Base-by-base conservation (phyloP, 163 green algal genomes). In the Volvox carteri region DNA sequence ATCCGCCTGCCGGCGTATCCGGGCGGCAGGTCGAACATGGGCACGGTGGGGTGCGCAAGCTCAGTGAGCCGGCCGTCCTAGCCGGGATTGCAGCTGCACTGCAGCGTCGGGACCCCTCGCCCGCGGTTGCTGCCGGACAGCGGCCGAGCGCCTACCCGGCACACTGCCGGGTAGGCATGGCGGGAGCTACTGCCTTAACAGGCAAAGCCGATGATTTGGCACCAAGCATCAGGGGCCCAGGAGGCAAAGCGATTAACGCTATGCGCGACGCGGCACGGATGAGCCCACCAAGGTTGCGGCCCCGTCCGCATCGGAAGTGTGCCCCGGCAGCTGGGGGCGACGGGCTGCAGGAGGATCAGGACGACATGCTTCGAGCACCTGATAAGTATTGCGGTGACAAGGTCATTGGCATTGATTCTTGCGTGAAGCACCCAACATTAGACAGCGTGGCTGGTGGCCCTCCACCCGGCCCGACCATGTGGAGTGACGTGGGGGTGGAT, bases 61-160 rank as follows among this genome's bases (percentile, higher is more conserved):
- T 83, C 2, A 81, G 48, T 67, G n/a, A 74, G 12, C 48, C 44
- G 1, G 48, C 48, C 4, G n/a, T 81, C 8, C 46, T 50, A 0
- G 83, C 83, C 1, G 50, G 50, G 4, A 73, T 88, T n/a, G 67
- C 83, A 11, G 83, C 67, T 19, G 50, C 70, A 11, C 48, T 88
- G 68, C 68, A 87, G 48, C 46, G 65, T 21, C 65, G 46, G 2
- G 58, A 60, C 0, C 78, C 77, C 19, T 48, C 48, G 21, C 42
- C 50, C 33, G 35, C 18, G 12, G 14, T 25, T 35, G 73, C 42
- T 28, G 44, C 0, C 42, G 73, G 44, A 5, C 44, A 42, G 25
- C 73, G 12, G 28, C 73, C 12, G 8, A 62, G 25, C 46, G 42
- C 44, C 42, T 81, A 81, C 4, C 23, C 1, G 46, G n/a, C 44